Conservation (phyloP, 352 stramenopile genomes). For the Thalassiosira hispida region DNA sequence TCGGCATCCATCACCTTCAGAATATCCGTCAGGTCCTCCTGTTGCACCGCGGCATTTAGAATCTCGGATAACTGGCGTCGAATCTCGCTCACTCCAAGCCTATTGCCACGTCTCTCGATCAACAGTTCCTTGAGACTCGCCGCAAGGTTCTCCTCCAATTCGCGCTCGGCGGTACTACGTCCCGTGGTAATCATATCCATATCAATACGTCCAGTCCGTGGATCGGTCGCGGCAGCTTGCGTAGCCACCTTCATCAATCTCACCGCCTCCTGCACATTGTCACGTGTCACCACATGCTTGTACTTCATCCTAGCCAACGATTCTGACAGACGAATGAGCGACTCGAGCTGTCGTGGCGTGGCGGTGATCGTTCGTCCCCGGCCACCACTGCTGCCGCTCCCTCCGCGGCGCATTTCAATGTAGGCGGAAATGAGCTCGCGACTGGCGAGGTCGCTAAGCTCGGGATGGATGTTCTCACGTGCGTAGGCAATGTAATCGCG, state of each 20-base stretch:
- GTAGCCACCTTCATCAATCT: constrained; percentile 96
- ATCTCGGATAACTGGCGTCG: constrained; percentile 88
- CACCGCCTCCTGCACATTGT: constrained; percentile 94
- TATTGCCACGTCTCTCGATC: constrained; percentile 56
- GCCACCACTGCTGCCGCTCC: constrained; percentile 79
- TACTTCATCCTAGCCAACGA: constrained; percentile 94
- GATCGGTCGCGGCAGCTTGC: constrained; percentile 96
- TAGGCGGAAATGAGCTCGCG: constrained; percentile 93
- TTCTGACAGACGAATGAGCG: constrained; percentile 97
- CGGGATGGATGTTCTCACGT: constrained; percentile 91
- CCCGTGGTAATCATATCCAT: constrained; percentile 99
- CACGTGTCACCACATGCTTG: constrained; percentile 74
- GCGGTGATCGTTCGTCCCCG: constrained; percentile 96
- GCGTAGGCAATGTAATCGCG: constrained; percentile 97
- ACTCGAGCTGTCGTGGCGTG: constrained; percentile 97
- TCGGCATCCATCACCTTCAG: constrained; percentile 91
- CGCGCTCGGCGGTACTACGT: constrained; percentile 89
- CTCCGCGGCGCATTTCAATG: constrained; percentile 83
- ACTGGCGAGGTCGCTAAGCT: constrained; percentile 90
- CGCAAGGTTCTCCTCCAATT: constrained; percentile 77
- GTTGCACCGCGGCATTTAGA: constrained; percentile 85
- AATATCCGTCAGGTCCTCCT: constrained; percentile 89
- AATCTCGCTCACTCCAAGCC: constrained; percentile 89
- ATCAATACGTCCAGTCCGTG: constrained; percentile 97
- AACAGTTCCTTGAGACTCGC: constrained; percentile 72